A percentile compares a stretch with the other conserved stretches of the same genome.
Evolutionary conservation across 176 grass and related monocot species (phyloP).

Genomic region (Zizania latifolia): DNA sequence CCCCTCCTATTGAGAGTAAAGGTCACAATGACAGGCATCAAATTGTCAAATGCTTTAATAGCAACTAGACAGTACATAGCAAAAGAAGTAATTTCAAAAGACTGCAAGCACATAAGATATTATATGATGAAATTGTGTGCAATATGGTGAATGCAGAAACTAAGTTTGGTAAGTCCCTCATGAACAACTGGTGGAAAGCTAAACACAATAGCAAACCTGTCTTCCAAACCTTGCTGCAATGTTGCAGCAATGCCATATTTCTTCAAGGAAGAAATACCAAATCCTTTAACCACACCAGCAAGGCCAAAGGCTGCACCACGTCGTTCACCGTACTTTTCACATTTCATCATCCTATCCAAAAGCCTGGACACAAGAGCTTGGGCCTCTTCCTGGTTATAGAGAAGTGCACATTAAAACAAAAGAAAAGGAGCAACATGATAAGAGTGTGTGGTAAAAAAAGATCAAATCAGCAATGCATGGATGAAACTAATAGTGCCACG

Average conservation of each 20-base stretch:
- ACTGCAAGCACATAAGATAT: background rate
- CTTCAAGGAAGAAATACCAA: constrained; percentile 84
- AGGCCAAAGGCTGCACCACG: constrained; percentile 97
- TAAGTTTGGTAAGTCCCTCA: background rate
- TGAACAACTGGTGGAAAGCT: constrained; percentile 12
- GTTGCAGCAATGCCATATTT: constrained; percentile 75
- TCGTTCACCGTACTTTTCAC: constrained; percentile 88
- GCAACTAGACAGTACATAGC: background rate
- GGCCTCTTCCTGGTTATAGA: constrained; percentile 66
- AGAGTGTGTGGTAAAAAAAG: background rate
- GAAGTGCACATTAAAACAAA: constrained; percentile 7
- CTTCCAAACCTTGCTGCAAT: constrained; percentile 62
- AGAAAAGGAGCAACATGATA: background rate
- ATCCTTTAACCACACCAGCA: constrained; percentile 95
- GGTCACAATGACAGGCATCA: background rate
- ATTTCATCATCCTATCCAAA: constrained; percentile 82
- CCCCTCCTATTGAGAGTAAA: background rate
- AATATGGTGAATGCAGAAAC: constrained; percentile 12
- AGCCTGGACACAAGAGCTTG: constrained; percentile 77
- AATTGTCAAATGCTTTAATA: constrained; percentile 6
- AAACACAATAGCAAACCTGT: constrained; percentile 51
- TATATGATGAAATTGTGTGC: constrained; percentile 1
- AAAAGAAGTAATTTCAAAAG: background rate
- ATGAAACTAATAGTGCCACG: constrained; percentile 10
- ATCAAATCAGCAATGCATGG: background rate